Evolutionary conservation across 2,329 filamentous ascomycete species (phyloP).

Genomic region (Claviceps digitariae): DNA sequence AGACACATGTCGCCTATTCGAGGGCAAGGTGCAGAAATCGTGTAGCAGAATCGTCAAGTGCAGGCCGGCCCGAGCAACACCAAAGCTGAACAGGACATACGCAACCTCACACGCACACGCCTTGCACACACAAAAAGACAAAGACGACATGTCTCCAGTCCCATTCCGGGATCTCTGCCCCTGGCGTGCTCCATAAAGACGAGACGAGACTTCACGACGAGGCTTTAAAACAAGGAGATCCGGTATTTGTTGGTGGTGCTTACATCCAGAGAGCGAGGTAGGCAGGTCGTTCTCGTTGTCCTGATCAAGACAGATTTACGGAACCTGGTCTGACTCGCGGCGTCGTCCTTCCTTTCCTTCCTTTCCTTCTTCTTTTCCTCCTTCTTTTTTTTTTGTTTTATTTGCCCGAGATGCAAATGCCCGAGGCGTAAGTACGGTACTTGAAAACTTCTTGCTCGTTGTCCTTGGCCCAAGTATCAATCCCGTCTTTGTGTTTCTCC

Average conservation of each 20-base stretch:
- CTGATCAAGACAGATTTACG: not conserved
- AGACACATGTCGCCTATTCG: slow-evolving; percentile 11
- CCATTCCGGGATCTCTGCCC: not conserved
- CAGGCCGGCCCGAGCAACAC: not conserved
- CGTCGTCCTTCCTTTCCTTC: not conserved
- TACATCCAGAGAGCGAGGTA: not conserved
- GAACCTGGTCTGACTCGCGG: not conserved
- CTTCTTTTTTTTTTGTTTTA: not conserved
- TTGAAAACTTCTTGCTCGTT: not conserved
- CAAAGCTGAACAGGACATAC: not conserved
- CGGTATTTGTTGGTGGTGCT: not conserved
- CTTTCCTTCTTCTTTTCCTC: not conserved
- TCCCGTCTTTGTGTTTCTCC: not conserved
- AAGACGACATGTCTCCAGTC: not conserved
- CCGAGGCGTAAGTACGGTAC: not conserved
- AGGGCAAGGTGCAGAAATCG: slow-evolving; percentile 5
- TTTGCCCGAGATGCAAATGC: not conserved
- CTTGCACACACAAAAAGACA: not conserved
- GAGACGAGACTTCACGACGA: not conserved
- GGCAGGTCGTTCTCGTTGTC: not conserved
- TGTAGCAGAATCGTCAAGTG: not conserved
- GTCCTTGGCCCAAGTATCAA: not conserved
- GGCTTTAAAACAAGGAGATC: not conserved
- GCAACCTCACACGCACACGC: not conserved
- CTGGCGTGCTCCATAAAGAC: not conserved